Conservation (phyloP, 2,329 filamentous ascomycete genomes). For the Aspergillus quadricinctus region DNA sequence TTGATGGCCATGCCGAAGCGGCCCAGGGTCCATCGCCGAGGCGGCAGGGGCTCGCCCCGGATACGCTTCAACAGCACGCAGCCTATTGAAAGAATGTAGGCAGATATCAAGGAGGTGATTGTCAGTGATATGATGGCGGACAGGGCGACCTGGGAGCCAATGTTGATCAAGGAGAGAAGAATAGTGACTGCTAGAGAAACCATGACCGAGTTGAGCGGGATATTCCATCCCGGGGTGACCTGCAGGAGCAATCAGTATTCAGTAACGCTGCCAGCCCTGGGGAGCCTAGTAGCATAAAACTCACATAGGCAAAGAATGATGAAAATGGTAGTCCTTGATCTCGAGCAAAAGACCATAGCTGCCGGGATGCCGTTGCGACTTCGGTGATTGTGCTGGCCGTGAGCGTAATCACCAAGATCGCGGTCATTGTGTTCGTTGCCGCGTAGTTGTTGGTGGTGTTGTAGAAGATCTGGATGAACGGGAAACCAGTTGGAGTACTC, state of each 20-base stretch:
- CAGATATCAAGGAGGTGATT: constrained; percentile 38
- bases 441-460: constrained; percentile 47
- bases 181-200: constrained; percentile 42
- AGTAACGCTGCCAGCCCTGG: background rate
- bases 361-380: constrained; percentile 54
- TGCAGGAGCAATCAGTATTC: constrained; percentile 13
- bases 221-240: constrained; percentile 36
- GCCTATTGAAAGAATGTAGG: constrained; percentile 45
- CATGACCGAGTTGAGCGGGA: constrained; percentile 47
- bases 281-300: constrained; percentile 5
- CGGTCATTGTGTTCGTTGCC: constrained; percentile 49
- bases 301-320: constrained; percentile 35
- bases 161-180: constrained; percentile 49
- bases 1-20: constrained; percentile 44
- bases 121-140: constrained; percentile 43
- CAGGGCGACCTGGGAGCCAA: constrained; percentile 45
- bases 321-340: constrained; percentile 40
- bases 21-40: constrained; percentile 45
- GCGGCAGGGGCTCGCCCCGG: constrained; percentile 39
- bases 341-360: constrained; percentile 53
- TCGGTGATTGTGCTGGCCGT: constrained; percentile 50
- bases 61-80: constrained; percentile 46
- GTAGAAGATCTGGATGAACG: constrained; percentile 57
- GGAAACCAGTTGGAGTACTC: constrained; percentile 47
- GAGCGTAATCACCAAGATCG: constrained; percentile 48